Percentiles rank a stretch among this genome's conserved stretches.
Conservation (phyloP, 139 green algal genomes). For the Chlamydomonas eustigma region DNA sequence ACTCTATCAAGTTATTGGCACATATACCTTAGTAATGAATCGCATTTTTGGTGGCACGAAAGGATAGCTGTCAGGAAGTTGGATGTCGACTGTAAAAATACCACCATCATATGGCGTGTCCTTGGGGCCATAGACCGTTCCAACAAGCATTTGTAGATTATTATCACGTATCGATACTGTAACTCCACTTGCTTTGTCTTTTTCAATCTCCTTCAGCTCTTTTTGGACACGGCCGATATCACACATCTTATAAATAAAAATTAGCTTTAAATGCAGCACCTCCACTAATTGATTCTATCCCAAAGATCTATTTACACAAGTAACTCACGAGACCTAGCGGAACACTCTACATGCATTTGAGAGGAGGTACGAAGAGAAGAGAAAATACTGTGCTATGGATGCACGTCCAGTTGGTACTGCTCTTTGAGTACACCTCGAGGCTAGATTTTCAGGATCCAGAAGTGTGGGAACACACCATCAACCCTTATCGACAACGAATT, state of each 20-base stretch:
- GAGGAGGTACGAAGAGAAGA: no score
- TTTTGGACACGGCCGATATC: constrained; percentile 63
- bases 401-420: no score
- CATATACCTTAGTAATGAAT: constrained; percentile 70
- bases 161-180: constrained; percentile 58
- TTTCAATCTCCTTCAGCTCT: constrained; percentile 70
- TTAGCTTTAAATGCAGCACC: no score
- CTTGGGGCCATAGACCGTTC: constrained; percentile 71
- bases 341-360: no score
- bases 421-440: no score
- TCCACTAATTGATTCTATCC: no score
- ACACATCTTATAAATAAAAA: constrained; percentile 21
- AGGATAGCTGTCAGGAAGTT: constrained; percentile 84
- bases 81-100: constrained; percentile 79
- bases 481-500: no score
- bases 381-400: no score
- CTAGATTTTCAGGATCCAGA: no score
- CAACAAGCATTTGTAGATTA: constrained; percentile 65
- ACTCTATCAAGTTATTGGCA: not conserved
- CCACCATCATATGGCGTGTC: constrained; percentile 87
- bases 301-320: no score
- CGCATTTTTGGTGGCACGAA: constrained; percentile 98
- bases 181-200: constrained; percentile 64
- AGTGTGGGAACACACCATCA: no score
- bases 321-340: no score